These are phyloP conservation scores for Pestalotiopsis sp. DNA, from an alignment of 2,329 filamentous ascomycete species.

Conservation along the genomic window DNA sequence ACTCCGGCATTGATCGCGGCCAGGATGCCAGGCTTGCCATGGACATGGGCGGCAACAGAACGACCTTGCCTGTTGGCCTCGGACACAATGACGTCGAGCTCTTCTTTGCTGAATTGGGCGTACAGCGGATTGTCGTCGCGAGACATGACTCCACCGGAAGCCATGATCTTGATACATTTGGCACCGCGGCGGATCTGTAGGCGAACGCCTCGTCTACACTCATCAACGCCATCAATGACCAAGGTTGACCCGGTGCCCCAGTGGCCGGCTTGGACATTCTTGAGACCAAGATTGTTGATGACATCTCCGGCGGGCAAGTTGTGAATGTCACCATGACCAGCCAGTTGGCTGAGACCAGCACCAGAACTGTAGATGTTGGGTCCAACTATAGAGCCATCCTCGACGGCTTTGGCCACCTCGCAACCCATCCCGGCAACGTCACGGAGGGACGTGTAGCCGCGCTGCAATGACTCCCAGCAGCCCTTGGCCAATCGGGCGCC, in stretches of 20 bases:
- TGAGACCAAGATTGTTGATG: constrained; percentile 36
- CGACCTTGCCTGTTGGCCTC: constrained; percentile 39
- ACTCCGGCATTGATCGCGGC: constrained; percentile 39
- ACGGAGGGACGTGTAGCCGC: constrained; percentile 37
- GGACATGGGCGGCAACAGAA: constrained; percentile 42
- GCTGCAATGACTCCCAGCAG: constrained; percentile 41
- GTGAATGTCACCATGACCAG: constrained; percentile 38
- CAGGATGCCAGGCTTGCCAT: constrained; percentile 43
- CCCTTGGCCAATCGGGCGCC: constrained; percentile 35
- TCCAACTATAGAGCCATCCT: constrained; percentile 34
- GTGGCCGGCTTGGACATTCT: constrained; percentile 31
- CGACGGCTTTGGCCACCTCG: constrained; percentile 32
- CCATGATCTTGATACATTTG: constrained; percentile 42
- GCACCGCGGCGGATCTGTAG: constrained; percentile 43
- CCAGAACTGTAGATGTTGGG: constrained; percentile 35
- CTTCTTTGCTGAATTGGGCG: constrained; percentile 41
- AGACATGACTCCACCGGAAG: constrained; percentile 41
- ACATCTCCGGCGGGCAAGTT: constrained; percentile 35
- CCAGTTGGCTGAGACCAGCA: constrained; percentile 36
- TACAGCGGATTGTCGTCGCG: constrained; percentile 40
- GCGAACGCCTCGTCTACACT: constrained; percentile 41
- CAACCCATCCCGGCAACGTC: constrained; percentile 36
- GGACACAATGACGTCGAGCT: constrained; percentile 38
- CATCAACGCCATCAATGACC: constrained; percentile 41
- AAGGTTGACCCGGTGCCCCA: constrained; percentile 27